Evolutionary conservation across 805 yeast species (phyloP).

Genomic region (Schizosaccharomyces japonicus): DNA sequence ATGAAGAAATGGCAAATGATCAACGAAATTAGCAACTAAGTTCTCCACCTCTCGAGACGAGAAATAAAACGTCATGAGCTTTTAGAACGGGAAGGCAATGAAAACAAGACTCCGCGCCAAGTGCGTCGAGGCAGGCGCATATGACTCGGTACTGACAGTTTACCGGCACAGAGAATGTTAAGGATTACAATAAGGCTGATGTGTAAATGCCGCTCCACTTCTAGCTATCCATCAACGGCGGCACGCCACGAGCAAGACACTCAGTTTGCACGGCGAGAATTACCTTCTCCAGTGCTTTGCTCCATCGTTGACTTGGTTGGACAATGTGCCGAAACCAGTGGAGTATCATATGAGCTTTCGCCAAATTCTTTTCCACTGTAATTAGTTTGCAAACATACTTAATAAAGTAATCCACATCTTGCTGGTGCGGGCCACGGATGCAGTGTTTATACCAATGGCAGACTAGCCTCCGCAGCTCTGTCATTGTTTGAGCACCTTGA

Average conservation of each 20-base stretch:
- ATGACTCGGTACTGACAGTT: too few relatives aligned
- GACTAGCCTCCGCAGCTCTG: not conserved
- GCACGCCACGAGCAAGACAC: not conserved
- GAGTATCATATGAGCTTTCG: not conserved
- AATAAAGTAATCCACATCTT: not conserved
- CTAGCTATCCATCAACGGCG: not conserved
- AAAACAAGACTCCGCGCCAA: too few relatives aligned
- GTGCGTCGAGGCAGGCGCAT: too few relatives aligned
- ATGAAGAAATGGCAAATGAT: constrained; percentile 2
- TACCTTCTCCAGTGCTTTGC: not conserved
- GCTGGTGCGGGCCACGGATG: not conserved
- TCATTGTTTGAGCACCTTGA: not conserved
- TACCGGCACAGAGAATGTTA: too few relatives aligned
- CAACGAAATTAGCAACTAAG: not conserved
- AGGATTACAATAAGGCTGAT: too few relatives aligned
- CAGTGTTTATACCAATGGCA: not conserved
- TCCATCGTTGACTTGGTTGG: not conserved
- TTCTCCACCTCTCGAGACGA: too few relatives aligned
- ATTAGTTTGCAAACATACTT: not conserved
- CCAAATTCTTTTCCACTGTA: not conserved
- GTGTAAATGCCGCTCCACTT: too few relatives aligned
- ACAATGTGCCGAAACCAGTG: not conserved
- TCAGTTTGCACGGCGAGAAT: not conserved
- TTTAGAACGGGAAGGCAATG: too few relatives aligned
- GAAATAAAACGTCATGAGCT: too few relatives aligned